Conservation (phyloP, 768 basidiomycete species). For the Macrolepiota albuminosa region DNA sequence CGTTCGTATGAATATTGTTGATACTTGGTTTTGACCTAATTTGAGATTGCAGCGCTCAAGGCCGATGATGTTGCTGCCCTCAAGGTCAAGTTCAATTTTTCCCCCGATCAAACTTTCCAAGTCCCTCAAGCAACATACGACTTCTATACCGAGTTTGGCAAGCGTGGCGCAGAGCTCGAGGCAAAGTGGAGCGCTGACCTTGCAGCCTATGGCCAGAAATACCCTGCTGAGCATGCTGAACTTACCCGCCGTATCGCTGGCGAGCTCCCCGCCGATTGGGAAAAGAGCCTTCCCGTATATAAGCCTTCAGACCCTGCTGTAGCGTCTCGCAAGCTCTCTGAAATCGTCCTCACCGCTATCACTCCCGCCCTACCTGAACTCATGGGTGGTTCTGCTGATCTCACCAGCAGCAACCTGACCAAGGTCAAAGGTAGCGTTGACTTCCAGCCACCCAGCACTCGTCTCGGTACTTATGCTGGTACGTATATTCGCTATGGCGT, state of each 20-base stretch:
- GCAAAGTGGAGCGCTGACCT: slow-evolving; percentile 70
- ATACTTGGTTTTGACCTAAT: neutral
- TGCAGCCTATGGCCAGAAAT: slow-evolving; percentile 65
- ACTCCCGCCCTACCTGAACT: slow-evolving; percentile 78
- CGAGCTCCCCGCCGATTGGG: slow-evolving; percentile 82
- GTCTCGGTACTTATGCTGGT: slow-evolving; percentile 79
- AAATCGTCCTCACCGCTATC: slow-evolving; percentile 78
- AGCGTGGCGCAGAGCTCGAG: slow-evolving; percentile 72
- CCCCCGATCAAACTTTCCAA: slow-evolving; percentile 71
- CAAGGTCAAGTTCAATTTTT: slow-evolving; percentile 83
- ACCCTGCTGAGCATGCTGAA: slow-evolving; percentile 82
- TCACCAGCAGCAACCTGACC: slow-evolving; percentile 91
- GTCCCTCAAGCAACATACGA: slow-evolving; percentile 72
- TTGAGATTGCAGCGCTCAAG: slow-evolving; percentile 64
- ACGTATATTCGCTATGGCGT: slow-evolving; percentile 96
- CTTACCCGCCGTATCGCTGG: slow-evolving; percentile 82
- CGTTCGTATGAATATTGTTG: slow-evolving; percentile 47
- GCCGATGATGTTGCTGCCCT: slow-evolving; percentile 81
- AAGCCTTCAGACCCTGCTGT: slow-evolving; percentile 78
- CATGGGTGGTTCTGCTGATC: slow-evolving; percentile 83
- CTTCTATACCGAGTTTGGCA: slow-evolving; percentile 59
- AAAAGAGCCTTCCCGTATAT: slow-evolving; percentile 81
- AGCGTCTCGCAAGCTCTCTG: slow-evolving; percentile 90
- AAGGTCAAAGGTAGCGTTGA: slow-evolving; percentile 80
- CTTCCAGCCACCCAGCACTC: slow-evolving; percentile 88